Base-by-base conservation (phyloP, 2,329 filamentous ascomycete genomes). In the Pseudogymnoascus sp. region DNA sequence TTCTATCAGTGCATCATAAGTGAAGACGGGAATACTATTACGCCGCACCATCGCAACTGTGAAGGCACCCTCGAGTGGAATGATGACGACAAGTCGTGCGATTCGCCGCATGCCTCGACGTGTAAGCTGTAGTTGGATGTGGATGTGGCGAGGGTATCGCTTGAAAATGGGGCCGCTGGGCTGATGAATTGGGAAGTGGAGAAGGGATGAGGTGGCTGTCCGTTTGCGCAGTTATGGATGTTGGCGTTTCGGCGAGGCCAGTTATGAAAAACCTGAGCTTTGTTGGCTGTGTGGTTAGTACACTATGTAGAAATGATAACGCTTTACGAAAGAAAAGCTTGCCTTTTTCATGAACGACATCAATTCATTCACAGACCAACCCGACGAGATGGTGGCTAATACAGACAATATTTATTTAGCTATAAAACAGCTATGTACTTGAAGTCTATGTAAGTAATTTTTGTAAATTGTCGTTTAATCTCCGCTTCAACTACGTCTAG, bases 401-500 rank as follows among this genome's bases (percentile, higher is more conserved):
- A 53, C 30, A 8, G 47, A 53, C 47, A 53, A 12, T 28, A 7
- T 53, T 4, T 53, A 53, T 53, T 53, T 33, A 33, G 47, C 47
- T 53, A 30, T 33, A n/a, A 53, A 53, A 53, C 43, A 53, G 43
- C 43, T 53, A 33, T 53, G n/a, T 53, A 53, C 47, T 53, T 25
- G 28, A 53, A 53, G 43, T 53, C 28, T 53, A 53, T 53, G 28
- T 53, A 20, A 6, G 47, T 53, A 53, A 33, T 28, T 53, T 50
- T 53, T 33, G 28, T 33, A 53, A 33, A 33, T 53, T 2, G 28
- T 60, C 18, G 33, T 43, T n/a, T 41, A 89, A 86, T 75, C 11
- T 6, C n/a, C 62, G 61, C 6, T 5, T 22, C 28, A 58, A 4
- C 30, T 58, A n/a, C 75, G 72, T 64, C 81, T 76, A 69, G 82